Evolutionary conservation across 768 basidiomycete genomes (phyloP).

Genomic region (Pleurotus djamor): DNA sequence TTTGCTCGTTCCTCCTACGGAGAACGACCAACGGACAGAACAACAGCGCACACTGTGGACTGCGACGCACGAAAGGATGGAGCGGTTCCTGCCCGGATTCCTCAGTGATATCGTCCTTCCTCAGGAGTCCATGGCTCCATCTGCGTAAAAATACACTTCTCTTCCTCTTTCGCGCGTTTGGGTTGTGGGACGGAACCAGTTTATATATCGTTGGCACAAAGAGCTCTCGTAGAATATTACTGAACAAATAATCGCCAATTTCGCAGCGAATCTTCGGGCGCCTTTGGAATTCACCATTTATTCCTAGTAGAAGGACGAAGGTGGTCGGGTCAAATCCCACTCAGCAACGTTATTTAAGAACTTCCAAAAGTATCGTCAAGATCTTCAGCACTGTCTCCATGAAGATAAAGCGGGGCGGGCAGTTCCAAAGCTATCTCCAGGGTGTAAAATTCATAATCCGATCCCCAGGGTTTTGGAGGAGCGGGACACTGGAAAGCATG

Average conservation of each 20-base stretch:
- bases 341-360: no score
- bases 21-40: constrained; percentile 49
- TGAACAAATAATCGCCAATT: no score
- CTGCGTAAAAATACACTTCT: no score
- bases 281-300: no score
- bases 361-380: no score
- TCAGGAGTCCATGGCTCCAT: constrained; percentile 11
- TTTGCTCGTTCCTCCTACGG: constrained; percentile 69
- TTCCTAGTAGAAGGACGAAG: no score
- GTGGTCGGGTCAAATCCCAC: no score
- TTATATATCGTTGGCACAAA: not conserved
- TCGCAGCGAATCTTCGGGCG: no score
- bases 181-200: not conserved
- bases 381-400: not conserved
- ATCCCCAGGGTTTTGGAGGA: not conserved
- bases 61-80: constrained; percentile 82
- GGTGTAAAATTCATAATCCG: not conserved
- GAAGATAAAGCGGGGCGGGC: not conserved
- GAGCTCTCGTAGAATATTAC: no score
- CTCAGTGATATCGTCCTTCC: constrained; percentile 64
- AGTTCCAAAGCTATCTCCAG: no score
- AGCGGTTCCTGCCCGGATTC: constrained; percentile 91
- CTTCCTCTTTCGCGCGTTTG: not conserved
- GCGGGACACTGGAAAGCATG: not conserved
- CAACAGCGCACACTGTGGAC: constrained; percentile 77